phyloP scores from a whole-genome alignment of 257 asterid species.

The Solanum clarkiae region DNA sequence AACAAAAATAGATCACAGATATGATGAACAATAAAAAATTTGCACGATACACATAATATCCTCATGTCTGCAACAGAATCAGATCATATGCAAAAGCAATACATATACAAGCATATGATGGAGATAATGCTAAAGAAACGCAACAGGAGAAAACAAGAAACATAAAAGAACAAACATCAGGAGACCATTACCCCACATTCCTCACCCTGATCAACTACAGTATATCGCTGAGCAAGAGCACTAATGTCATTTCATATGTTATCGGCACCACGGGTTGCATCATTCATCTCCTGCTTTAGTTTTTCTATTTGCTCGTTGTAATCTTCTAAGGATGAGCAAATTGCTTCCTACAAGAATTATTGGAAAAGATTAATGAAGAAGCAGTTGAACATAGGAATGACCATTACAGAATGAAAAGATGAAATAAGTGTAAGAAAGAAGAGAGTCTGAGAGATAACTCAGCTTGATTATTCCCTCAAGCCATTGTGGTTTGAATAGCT shows the following conservation, averaged over 20 bases:
- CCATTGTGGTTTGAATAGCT: not conserved
- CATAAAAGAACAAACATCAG: not conserved
- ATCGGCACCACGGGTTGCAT: constrained; percentile 95
- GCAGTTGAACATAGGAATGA: not conserved
- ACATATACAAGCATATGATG: not conserved
- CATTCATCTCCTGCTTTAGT: constrained; percentile 96
- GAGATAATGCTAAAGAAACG: not conserved
- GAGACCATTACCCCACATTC: constrained; percentile 86
- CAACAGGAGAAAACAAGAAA: not conserved
- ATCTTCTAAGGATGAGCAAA: constrained; percentile 91
- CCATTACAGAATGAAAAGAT: not conserved
- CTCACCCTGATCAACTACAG: constrained; percentile 75
- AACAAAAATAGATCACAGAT: not conserved
- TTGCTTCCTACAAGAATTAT: constrained; percentile 67
- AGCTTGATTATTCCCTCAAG: not conserved
- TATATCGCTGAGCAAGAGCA: constrained; percentile 85
- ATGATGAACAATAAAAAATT: not conserved
- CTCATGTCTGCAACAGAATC: not conserved
- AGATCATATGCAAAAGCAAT: not conserved
- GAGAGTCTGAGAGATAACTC: not conserved
- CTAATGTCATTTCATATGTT: constrained; percentile 89
- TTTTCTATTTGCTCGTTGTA: constrained; percentile 94
- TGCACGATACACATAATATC: not conserved
- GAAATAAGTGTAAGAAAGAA: not conserved
- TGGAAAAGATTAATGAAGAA: not conserved